Evolutionary conservation across 2,329 filamentous ascomycete species (phyloP).

Genomic region (Beauveria asiatica): DNA sequence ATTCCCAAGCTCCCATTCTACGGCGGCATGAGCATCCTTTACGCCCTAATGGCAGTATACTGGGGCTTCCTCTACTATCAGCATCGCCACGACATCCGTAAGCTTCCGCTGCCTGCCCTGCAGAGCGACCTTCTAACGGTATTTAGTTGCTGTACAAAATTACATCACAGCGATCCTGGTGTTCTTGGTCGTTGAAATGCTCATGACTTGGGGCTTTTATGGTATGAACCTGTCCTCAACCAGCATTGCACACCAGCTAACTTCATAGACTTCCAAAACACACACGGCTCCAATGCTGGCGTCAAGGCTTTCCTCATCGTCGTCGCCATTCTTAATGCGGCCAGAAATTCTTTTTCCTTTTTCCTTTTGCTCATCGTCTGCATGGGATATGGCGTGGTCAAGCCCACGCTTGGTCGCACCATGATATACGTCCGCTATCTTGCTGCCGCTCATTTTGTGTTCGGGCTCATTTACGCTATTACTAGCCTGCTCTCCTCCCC

Average conservation of each 20-base stretch:
- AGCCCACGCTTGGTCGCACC: constrained; percentile 79
- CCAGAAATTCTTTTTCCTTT: constrained; percentile 94
- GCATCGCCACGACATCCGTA: constrained; percentile 82
- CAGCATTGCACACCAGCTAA: constrained; percentile 25
- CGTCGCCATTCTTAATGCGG: constrained; percentile 88
- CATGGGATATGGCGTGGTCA: constrained; percentile 98
- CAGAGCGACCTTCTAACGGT: constrained; percentile 22
- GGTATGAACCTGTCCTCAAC: constrained; percentile 37
- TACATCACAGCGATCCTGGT: constrained; percentile 96
- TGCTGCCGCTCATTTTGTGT: constrained; percentile 86
- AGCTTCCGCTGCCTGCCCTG: constrained; percentile 23
- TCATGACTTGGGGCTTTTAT: constrained; percentile 99
- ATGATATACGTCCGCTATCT: constrained; percentile 93
- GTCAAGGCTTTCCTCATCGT: constrained; percentile 82
- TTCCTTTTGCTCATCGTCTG: constrained; percentile 96
- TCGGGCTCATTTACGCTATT: constrained; percentile 87
- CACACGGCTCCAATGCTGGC: constrained; percentile 67
- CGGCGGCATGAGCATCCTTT: constrained; percentile 85
- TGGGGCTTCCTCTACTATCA: constrained; percentile 96
- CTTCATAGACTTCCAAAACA: constrained; percentile 70
- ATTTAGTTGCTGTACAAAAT: constrained; percentile 82
- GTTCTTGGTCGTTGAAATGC: constrained; percentile 90
- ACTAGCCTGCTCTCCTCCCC: constrained; percentile 83
- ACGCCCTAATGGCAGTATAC: constrained; percentile 72
- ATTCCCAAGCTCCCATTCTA: constrained; percentile 98